Base-by-base conservation (phyloP, 768 basidiomycete genomes). In the Naganishia randhawae region DNA sequence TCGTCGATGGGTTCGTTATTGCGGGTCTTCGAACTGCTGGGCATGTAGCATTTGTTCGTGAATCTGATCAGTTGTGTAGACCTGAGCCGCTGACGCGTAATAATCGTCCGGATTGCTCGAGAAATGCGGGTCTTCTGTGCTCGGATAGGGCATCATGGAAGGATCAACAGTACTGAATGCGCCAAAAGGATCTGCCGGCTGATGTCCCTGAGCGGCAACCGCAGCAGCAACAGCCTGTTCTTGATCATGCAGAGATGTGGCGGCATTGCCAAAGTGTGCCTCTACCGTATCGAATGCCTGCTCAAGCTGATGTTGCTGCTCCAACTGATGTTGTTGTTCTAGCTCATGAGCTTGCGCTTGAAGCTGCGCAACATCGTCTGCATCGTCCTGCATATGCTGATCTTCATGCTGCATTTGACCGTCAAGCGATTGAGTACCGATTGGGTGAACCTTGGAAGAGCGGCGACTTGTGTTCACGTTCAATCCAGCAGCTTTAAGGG, bases 401-500 rank as follows among this genome's bases (percentile, higher is more conserved):
- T 41, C 57, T 6, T 61, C 37, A 25, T 61, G 57, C 16, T 35
- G 39, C 22, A n/a, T 22, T 61, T 61, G 57, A 4, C 22, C 6
- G 10, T 22, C 57, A 11, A 39, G 35, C 9, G 54, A 55, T 10
- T 55, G 54, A 10, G 11, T 29, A 14, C 39, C 57, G 22, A 39
- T 35, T 10, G 41, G 37, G 22, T 39, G 35, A 19, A 41, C 22
- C 22, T 61, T 61, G 57, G 57, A 61, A 29, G 57, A 61, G 7
- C 57, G 57, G 6, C 57, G 57, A 42, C 22, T 41, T 3, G 37
- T 25, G 32, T 61, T 61, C 16, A 61, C 39, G 11, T 50, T 66
- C 33, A 69, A 13, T 6, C 68, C 68, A n/a, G 57, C 62, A 17
- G 68, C 68, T 45, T 54, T 39, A 14, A 63, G 52, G 2, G 64